Conservation (phyloP, 2,329 filamentous ascomycete species). For the Aspergillus sergii region DNA sequence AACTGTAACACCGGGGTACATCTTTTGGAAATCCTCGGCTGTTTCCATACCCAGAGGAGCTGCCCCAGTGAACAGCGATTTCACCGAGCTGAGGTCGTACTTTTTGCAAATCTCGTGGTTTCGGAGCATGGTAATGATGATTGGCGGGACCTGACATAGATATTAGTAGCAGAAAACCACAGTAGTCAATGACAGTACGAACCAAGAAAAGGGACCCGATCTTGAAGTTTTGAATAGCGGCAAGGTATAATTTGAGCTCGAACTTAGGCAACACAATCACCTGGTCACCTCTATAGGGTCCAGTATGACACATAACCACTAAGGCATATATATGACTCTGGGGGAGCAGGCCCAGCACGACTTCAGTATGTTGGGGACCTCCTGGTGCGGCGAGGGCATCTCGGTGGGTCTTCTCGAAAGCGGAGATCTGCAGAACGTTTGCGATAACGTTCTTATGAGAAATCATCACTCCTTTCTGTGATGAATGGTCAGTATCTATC, state of each 20-base stretch:
- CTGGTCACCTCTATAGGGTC: constrained; percentile 71
- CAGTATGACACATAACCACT: constrained; percentile 68
- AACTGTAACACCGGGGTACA: constrained; percentile 67
- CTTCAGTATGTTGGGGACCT: constrained; percentile 55
- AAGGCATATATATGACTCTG: constrained; percentile 82
- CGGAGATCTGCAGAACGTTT: constrained; percentile 66
- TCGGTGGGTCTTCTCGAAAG: constrained; percentile 51
- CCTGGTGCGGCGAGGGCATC: constrained; percentile 31
- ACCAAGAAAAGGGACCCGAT: constrained; percentile 70
- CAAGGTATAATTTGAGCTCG: constrained; percentile 67
- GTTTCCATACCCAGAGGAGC: constrained; percentile 77
- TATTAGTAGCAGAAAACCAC: not conserved
- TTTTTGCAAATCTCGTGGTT: constrained; percentile 62
- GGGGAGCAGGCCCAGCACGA: constrained; percentile 70
- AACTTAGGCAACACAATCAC: constrained; percentile 73
- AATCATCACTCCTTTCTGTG: constrained; percentile 80
- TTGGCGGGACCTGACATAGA: constrained; percentile 67
- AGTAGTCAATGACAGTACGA: not conserved
- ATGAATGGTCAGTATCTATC: not conserved
- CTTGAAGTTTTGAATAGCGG: constrained; percentile 68
- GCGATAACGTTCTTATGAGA: constrained; percentile 78
- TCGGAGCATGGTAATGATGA: constrained; percentile 75
- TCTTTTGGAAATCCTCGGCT: constrained; percentile 61
- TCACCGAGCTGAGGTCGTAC: constrained; percentile 72
- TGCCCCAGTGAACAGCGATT: constrained; percentile 70